These are phyloP conservation scores for Malassezia slooffiae DNA, from an alignment of 1,284 basidiomycete species.

Conservation along the genomic window DNA sequence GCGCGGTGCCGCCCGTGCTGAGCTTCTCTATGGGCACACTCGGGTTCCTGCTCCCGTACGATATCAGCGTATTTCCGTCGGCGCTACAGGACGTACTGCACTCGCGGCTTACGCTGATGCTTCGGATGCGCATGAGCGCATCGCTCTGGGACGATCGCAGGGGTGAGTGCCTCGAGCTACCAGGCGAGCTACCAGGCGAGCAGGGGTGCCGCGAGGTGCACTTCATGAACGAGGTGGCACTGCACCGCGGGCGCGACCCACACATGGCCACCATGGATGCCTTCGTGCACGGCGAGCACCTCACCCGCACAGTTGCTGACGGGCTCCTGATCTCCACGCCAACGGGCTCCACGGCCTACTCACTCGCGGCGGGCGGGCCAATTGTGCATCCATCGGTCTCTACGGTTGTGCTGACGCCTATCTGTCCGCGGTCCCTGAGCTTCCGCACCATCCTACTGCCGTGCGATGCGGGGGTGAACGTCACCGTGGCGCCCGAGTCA, in stretches of 20 bases:
- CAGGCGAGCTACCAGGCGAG: constrained; percentile 6
- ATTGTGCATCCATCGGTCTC: constrained; percentile 88
- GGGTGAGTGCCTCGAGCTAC: constrained; percentile 7
- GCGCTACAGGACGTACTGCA: constrained; percentile 30
- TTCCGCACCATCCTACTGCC: constrained; percentile 88
- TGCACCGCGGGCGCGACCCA: constrained; percentile 80
- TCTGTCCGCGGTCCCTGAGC: constrained; percentile 81
- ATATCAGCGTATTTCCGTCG: constrained; percentile 27
- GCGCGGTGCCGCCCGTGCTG: constrained; percentile 82
- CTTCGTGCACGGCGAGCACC: constrained; percentile 85
- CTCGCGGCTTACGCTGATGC: constrained; percentile 25
- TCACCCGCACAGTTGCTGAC: constrained; percentile 80
- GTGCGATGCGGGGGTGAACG: constrained; percentile 63
- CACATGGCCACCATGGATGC: constrained; percentile 90
- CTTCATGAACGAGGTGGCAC: constrained; percentile 91
- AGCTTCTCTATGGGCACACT: constrained; percentile 94
- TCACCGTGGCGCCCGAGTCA: constrained; percentile 70
- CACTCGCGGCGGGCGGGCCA: constrained; percentile 85
- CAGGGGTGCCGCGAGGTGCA: constrained; percentile 60
- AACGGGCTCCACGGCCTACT: constrained; percentile 93
- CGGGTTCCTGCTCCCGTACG: constrained; percentile 82
- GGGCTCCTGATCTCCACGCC: constrained; percentile 90
- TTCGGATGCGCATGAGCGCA: constrained; percentile 27
- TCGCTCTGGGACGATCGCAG: constrained; percentile 5
- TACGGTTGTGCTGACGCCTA: constrained; percentile 81